Base-by-base conservation (phyloP, 2,329 filamentous ascomycete genomes). In the Penicillium sp. region DNA sequence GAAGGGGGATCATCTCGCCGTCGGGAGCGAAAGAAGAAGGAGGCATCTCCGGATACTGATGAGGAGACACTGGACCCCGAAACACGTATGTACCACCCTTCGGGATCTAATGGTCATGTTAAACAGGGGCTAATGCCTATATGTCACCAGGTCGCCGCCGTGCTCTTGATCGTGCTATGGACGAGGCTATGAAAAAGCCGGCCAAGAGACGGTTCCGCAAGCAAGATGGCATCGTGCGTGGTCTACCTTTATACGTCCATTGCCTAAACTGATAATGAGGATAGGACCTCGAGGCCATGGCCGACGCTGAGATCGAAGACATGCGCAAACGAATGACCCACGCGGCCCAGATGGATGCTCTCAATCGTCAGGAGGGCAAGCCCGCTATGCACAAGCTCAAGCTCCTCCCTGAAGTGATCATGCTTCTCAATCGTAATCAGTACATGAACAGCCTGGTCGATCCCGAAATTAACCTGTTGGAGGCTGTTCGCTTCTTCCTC, bases 401-500 rank as follows among this genome's bases (percentile, higher is more conserved):
- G 70, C 84, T 98, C 53, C 80, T 98, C 11, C 90, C 91, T 1
- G 85, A 95, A 63, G 93, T 98, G 10, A 83, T 90, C 32, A 81
- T 83, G 29, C 76, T 97, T 14, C 78, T 98, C 45, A 96, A 94
- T 65, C 86, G 89, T 58, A 94, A 91, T 66, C 88, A 70, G 37
- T 72, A 86, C 38, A 80, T 91, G 18, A 87, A 87, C 53, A 85
- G 86, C 19, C 83, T 97, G 34, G 81, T 96, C 27, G 91, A 96
- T 53, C 91, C 91, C 0, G 93, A 98, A 60, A 94, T 86, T 60
- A 96, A 97, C 70, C 85, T 98, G 48, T 74, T 98, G 26, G 88
- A 94, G 67, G 87, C 90, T 10, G 88, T 98, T 59, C 89, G 91
- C 62, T 97, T 94, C 77, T 97, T 97, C 76, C 79, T 98, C 15